These are phyloP conservation scores for Tulasnella sp. DNA, from an alignment of 768 basidiomycete species.

Conservation along the genomic window DNA sequence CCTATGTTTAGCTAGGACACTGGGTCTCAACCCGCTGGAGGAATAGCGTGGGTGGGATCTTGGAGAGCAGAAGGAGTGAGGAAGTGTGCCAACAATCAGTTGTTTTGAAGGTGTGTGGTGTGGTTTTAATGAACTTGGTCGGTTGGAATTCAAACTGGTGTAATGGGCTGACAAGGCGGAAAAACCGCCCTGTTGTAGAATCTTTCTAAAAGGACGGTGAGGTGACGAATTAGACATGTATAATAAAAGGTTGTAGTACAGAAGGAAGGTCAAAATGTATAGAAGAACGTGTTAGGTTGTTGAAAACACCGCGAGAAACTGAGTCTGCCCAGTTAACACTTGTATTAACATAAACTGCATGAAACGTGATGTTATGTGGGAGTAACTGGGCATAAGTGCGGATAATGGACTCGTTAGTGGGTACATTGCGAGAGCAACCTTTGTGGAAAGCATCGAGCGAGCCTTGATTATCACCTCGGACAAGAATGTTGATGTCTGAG, in stretches of 20 bases:
- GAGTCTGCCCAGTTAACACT: not conserved
- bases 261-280: not conserved
- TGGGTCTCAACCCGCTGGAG: too few relatives aligned
- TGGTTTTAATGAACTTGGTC: too few relatives aligned
- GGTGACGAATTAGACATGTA: too few relatives aligned
- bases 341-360: not conserved
- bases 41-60: too few relatives aligned
- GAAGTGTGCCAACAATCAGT: too few relatives aligned
- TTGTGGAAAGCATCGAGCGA: not conserved
- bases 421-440: not conserved
- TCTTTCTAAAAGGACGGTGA: too few relatives aligned
- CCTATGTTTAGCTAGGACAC: too few relatives aligned
- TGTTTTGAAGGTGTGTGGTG: too few relatives aligned
- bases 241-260: not conserved
- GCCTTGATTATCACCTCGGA: slow-evolving; percentile 7
- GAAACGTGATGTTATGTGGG: not conserved
- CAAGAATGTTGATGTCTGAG: not conserved
- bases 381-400: not conserved
- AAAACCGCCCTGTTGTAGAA: too few relatives aligned
- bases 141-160: too few relatives aligned
- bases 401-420: not conserved
- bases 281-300: not conserved
- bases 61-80: too few relatives aligned
- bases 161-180: too few relatives aligned
- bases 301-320: not conserved